Base-by-base conservation (phyloP, 2,329 filamentous ascomycete genomes). In the Talaromyces sp. region DNA sequence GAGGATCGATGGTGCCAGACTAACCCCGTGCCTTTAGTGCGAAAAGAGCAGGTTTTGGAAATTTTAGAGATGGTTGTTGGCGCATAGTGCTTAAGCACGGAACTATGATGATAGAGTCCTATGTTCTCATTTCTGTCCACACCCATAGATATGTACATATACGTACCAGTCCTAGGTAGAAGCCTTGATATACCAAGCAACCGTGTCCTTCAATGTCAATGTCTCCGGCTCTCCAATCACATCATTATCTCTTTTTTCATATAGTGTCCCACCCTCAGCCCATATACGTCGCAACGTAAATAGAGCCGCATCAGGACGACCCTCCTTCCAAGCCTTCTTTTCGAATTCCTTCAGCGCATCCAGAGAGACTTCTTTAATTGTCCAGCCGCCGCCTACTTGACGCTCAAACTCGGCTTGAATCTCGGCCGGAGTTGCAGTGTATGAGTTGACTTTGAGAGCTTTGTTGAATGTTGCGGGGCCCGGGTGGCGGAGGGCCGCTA, bases 241-340 rank as follows among this genome's bases (percentile, higher is more conserved):
- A 33, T 81, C 82, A 70, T 92, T 92, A 72, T 91, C 89, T 63
- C 87, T 84, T 75, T 85, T 84, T 1, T 86, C 83, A 72, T 92
- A 92, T 54, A 92, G 74, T 0, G 90, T 92, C 1, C 88, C 87
- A 0, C 90, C 90, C 70, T 90, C 85, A 0, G 85, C 84, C 90
- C 90, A 92, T 60, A 92, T 92, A 19, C 90, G 79, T 54, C 87
- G 80, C 68, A 92, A 76, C 0, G 90, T 91, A 58, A 83, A 81
- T 1, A 78, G 68, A 0, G 85, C 86, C 0, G 87, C 87, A 19
- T 72, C 66, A 0, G 87, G 82, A 56, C 81, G 75, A 0, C 81
- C 80, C 39, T 81, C 78, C 16, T 81, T 81, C 85, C 87, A 90
- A 0, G 83, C 82, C 71, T 85, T 80, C 61, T 82, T 72, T 77